Evolutionary conservation across 2,329 filamentous ascomycete genomes (phyloP).

Genomic region (Colletotrichum navitas): DNA sequence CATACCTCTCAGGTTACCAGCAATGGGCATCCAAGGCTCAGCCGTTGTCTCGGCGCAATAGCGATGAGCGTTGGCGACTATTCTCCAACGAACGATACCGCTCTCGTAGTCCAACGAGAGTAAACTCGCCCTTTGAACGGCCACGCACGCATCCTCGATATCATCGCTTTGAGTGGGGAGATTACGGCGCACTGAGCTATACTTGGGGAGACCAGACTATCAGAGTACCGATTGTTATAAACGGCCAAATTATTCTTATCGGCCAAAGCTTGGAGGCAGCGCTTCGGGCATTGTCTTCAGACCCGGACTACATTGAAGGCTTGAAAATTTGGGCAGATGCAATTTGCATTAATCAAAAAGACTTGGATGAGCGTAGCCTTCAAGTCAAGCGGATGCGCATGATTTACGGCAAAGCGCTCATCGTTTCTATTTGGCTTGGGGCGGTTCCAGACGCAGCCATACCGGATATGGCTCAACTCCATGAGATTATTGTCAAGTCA

Average conservation of each 20-base stretch:
- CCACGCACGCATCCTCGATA: conserved; percentile 23
- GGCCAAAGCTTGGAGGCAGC: conserved; percentile 29
- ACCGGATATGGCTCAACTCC: conserved; percentile 31
- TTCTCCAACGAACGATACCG: conserved; percentile 32
- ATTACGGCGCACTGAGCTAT: conserved; percentile 32
- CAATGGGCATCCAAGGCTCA: conserved; percentile 12
- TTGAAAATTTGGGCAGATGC: conserved; percentile 43
- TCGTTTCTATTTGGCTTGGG: conserved; percentile 41
- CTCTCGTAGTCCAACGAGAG: conserved; percentile 18
- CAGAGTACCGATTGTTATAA: conserved; percentile 21
- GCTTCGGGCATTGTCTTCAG: conserved; percentile 27
- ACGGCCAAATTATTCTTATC: conserved; percentile 21
- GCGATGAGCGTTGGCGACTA: conserved; percentile 29
- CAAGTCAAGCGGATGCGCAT: conserved; percentile 43
- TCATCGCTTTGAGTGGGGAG: conserved; percentile 32
- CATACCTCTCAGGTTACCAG: conserved; percentile 23
- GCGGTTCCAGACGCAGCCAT: conserved; percentile 21
- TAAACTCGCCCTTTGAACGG: conserved; percentile 21
- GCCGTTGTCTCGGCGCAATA: conserved; percentile 16
- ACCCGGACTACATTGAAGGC: conserved; percentile 27
- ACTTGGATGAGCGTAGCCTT: conserved; percentile 37
- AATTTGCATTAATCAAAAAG: conserved; percentile 44
- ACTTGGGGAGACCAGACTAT: conserved; percentile 30
- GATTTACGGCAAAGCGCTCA: conserved; percentile 39
- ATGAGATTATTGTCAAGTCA: conserved; percentile 20